phyloP scores from a whole-genome alignment of 2,329 filamentous ascomycete species.

The Exophiala sideris region DNA sequence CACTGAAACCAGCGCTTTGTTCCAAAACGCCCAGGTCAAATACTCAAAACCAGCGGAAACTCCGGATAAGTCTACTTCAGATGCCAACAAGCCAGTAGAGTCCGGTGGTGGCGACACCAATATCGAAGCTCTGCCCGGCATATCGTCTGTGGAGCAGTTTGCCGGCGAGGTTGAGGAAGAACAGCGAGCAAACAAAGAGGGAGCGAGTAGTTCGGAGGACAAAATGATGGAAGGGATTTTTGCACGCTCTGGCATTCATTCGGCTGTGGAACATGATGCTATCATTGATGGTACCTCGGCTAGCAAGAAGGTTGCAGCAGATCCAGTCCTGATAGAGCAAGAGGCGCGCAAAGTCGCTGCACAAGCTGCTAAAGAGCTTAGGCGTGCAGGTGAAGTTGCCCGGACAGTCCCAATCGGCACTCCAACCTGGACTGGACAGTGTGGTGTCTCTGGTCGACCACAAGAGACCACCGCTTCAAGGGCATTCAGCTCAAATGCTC shows the following conservation, averaged over 20 bases:
- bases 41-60: conserved; percentile 43
- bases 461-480: conserved; percentile 50
- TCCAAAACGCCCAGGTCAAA: conserved; percentile 79
- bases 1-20: conserved; percentile 81
- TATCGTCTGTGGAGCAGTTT: conserved; percentile 65
- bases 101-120: conserved; percentile 33
- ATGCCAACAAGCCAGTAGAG: conserved; percentile 28
- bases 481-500: conserved; percentile 35
- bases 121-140: conserved; percentile 55
- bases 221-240: conserved; percentile 89
- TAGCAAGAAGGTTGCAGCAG: conserved; percentile 66
- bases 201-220: conserved; percentile 54
- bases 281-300: conserved; percentile 65
- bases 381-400: conserved; percentile 69
- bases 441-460: conserved; percentile 72
- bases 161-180: conserved; percentile 49
- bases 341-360: conserved; percentile 79
- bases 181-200: conserved; percentile 32
- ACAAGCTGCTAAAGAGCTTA: conserved; percentile 72
- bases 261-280: conserved; percentile 88
- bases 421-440: conserved; percentile 88
- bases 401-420: conserved; percentile 72
- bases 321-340: conserved; percentile 72
- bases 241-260: conserved; percentile 78
- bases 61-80: conserved; percentile 10